Conservation (phyloP, 2,329 filamentous ascomycete species). For the Cercospora sesami region DNA sequence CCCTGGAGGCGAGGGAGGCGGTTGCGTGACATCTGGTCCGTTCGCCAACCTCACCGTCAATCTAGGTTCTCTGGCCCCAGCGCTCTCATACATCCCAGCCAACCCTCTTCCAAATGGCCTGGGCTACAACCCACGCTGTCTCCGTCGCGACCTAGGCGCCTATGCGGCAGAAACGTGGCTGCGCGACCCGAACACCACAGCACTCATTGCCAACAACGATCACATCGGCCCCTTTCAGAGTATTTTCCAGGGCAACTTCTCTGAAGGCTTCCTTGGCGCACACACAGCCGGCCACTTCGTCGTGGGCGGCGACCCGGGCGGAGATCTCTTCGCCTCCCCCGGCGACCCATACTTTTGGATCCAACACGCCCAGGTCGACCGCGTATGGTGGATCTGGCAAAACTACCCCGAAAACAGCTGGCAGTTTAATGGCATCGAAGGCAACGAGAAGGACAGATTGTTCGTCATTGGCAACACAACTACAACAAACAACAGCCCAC, state of each 20-base stretch:
- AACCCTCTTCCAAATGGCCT: constrained; percentile 30
- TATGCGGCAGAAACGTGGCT: constrained; percentile 14
- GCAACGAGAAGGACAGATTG: constrained; percentile 32
- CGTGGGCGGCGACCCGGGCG: constrained; percentile 44
- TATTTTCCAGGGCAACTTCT: constrained; percentile 20
- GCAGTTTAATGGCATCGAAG: constrained; percentile 37
- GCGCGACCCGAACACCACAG: constrained; percentile 20
- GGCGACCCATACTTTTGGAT: constrained; percentile 52
- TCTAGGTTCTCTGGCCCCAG: constrained; percentile 21
- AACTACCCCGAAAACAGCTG: constrained; percentile 34
- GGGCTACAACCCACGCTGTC: constrained; percentile 27
- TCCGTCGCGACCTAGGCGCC: constrained; percentile 19
- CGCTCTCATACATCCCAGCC: constrained; percentile 19
- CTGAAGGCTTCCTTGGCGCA: constrained; percentile 18
- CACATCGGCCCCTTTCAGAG: constrained; percentile 23
- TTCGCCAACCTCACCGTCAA: constrained; percentile 42
- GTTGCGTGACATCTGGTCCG: constrained; percentile 55
- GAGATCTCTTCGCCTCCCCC: constrained; percentile 47
- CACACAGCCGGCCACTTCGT: constrained; percentile 51
- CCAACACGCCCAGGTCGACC: constrained; percentile 49
- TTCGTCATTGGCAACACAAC: constrained; percentile 21
- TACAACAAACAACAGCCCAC: constrained; percentile 20
- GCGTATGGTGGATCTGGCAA: constrained; percentile 54
- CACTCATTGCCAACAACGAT: constrained; percentile 18
- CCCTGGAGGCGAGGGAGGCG: constrained; percentile 55